Conservation (phyloP, 805 yeast species). For the Kluyveromyces starmeri region DNA sequence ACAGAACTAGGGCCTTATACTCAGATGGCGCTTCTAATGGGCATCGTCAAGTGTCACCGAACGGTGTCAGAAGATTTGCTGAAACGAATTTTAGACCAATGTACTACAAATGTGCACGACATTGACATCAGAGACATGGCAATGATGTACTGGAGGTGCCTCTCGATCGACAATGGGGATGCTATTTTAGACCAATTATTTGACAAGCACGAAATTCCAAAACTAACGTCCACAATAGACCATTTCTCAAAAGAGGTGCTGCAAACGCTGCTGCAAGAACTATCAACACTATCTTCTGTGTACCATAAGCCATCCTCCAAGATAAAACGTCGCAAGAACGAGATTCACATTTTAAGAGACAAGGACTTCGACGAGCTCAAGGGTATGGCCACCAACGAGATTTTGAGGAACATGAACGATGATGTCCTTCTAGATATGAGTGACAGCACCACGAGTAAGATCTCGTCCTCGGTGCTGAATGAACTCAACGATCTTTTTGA, state of each 20-base stretch:
- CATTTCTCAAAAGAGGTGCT: slow-evolving; percentile 60
- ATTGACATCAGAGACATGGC: slow-evolving; percentile 78
- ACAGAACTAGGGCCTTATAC: slow-evolving; percentile 50
- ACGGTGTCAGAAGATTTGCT: slow-evolving; percentile 37
- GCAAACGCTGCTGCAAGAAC: slow-evolving; percentile 59
- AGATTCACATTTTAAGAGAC: slow-evolving; percentile 30
- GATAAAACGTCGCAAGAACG: slow-evolving; percentile 37
- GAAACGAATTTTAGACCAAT: slow-evolving; percentile 51
- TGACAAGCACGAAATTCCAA: slow-evolving; percentile 48
- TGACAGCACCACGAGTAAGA: slow-evolving; percentile 34
- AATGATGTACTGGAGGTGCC: slow-evolving; percentile 68
- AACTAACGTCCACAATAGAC: slow-evolving; percentile 63
- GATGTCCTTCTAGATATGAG: slow-evolving; percentile 85
- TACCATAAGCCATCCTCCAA: slow-evolving; percentile 74
- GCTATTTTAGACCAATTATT: slow-evolving; percentile 21
- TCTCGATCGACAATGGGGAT: slow-evolving; percentile 37
- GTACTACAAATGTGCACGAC: slow-evolving; percentile 58
- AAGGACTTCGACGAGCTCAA: slow-evolving; percentile 71
- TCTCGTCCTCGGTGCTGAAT: slow-evolving; percentile 42
- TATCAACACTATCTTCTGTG: slow-evolving; percentile 81
- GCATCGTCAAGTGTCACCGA: slow-evolving; percentile 50
- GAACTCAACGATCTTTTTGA: slow-evolving; percentile 67
- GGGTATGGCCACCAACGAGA: slow-evolving; percentile 67
- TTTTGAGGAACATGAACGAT: slow-evolving; percentile 52
- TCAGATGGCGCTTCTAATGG: slow-evolving; percentile 50